These are phyloP conservation scores for Excoecaria agallocha DNA, from an alignment of 345 rosid genomes.

Conservation along the genomic window DNA sequence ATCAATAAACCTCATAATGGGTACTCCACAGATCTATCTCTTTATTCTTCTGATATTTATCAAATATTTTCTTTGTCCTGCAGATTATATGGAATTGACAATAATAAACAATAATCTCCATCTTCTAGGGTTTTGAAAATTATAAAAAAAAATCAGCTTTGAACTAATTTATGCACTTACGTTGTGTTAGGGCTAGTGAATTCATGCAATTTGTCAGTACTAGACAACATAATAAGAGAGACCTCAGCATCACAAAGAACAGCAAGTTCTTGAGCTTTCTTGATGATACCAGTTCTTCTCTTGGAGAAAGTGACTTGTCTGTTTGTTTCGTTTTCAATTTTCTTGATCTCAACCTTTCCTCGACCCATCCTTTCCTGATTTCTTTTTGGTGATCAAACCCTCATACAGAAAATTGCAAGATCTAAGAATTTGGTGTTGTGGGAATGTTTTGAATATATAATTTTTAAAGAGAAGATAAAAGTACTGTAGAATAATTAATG, in stretches of 20 bases:
- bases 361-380: slow-evolving; percentile 39
- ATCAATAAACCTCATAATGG: slow-evolving; percentile 46
- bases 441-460: background rate
- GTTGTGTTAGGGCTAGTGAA: slow-evolving; percentile 45
- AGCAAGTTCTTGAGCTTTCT: slow-evolving; percentile 64
- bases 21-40: slow-evolving; percentile 58
- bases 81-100: background rate
- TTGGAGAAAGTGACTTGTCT: slow-evolving; percentile 68
- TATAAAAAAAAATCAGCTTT: background rate
- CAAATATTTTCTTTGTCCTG: slow-evolving; percentile 39
- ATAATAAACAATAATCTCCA: too few relatives aligned
- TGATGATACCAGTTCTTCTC: slow-evolving; percentile 55
- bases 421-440: background rate
- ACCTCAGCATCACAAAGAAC: slow-evolving; percentile 71
- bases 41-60: slow-evolving; percentile 44
- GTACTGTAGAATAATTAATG: background rate
- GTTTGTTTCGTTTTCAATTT: slow-evolving; percentile 57
- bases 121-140: background rate
- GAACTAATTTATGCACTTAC: slow-evolving; percentile 21
- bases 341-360: slow-evolving; percentile 63
- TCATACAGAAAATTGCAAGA: background rate
- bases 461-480: slow-evolving; percentile 6
- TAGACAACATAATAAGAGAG: slow-evolving; percentile 56
- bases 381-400: slow-evolving; percentile 5
- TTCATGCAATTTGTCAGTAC: slow-evolving; percentile 44